Conservation (phyloP, 1,284 basidiomycete genomes). For the Vanrija pseudolonga region DNA sequence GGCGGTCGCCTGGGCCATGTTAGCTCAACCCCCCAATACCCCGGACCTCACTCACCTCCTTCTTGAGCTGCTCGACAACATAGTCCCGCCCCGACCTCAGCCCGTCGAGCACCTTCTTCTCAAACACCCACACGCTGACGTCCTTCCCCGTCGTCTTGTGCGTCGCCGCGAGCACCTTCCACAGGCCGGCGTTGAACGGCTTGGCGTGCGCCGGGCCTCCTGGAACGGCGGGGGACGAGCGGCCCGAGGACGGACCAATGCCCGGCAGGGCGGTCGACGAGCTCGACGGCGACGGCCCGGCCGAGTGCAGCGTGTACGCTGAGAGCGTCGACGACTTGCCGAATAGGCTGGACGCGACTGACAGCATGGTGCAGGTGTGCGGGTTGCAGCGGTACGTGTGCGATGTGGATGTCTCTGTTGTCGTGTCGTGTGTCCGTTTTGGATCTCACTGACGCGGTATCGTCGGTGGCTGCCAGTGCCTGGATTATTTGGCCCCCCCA, state of each 20-base stretch:
- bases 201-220: conserved; percentile 3
- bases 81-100: conserved; percentile 65
- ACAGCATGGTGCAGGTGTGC: conserved; percentile 63
- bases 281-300: conserved; percentile 30
- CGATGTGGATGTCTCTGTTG: background rate
- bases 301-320: conserved; percentile 63
- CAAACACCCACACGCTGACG: conserved; percentile 83
- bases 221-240: conserved; percentile 45
- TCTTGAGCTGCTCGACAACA: conserved; percentile 75
- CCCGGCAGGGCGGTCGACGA: conserved; percentile 45
- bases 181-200: conserved; percentile 71
- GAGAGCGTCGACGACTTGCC: conserved; percentile 78
- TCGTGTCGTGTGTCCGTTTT: background rate
- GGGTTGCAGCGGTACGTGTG: background rate
- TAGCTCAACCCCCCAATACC: background rate
- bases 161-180: conserved; percentile 75
- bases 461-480: background rate
- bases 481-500: conserved; percentile 2
- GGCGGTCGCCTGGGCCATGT: conserved; percentile 65
- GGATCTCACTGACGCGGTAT: no score
- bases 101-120: conserved; percentile 72
- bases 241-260: conserved; percentile 41
- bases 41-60: conserved; percentile 69
- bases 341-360: conserved; percentile 86
- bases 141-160: conserved; percentile 85